Evolutionary conservation across 2,329 filamentous ascomycete species (phyloP), one percentile per base, ranked within the genome.

Genomic region (Aspergillus proliferans): DNA sequence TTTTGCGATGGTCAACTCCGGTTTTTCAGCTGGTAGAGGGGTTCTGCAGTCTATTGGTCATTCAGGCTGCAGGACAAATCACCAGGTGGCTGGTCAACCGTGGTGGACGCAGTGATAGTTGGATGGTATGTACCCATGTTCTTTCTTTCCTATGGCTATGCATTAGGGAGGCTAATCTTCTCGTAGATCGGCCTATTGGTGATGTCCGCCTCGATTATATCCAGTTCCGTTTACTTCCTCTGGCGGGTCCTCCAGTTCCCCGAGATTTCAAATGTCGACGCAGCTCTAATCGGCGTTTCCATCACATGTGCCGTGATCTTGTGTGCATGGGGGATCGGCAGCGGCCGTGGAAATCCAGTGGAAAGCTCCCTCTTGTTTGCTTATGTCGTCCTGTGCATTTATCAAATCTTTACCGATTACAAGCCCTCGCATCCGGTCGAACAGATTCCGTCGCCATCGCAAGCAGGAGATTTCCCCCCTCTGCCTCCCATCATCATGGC

Each of bases 351-450:
- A 52, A 98, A 95, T 62, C 89, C 92, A 2, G 87, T 97, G 47
- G 92, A 98, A 71, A 95, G 89, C 58, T 95, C 92, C 19, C 76
- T 98, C 9, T 80, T 98, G 50, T 97, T 98, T 65, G 92, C 93
- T 62, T 98, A 98, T 70, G 83, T 96, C 52, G 93, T 95, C n/a
- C 84, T 98, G 54, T 97, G 92, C 75, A 87, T 97, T 64, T 98
- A 97, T 73, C 93, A 98, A 70, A 97, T 97, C 69, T 97, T 97
- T 70, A 98, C 93, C 61, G 93, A 98, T 71, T 97, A 97, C 71
- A 83, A 92, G 58, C 90, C 93, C 3, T 91, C 87, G 4, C 70
- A 80, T 15, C 83, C 80, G n/a, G 75, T 79, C 24, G 74, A 78
- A 28, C 78, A 82, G 26, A 67, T 69, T 14, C 72, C 76, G 43